Base-by-base conservation (phyloP, 257 asterid genomes). In the Nicotiana paniculata region DNA sequence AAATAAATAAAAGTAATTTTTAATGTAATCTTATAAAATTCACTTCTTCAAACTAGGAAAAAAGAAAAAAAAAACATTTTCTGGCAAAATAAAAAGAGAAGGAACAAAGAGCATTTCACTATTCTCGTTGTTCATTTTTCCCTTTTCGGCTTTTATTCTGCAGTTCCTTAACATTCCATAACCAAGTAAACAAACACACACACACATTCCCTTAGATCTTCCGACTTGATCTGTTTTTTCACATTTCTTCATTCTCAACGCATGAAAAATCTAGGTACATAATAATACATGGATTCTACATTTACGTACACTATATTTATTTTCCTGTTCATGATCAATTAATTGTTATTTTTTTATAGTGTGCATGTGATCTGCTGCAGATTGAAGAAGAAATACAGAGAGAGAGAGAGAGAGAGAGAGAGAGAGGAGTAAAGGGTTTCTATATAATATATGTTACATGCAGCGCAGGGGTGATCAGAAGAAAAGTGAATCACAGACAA, bases 371-470 rank as follows among this genome's bases (percentile, higher is more conserved):
- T 62, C 30, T 62, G 82, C 30, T 62, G 82, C 13, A 70, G 58
- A 70, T 70, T 51, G 78, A 51, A 48, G 70, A 58, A 58, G 69
- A 57, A 35, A 21, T 5, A 54, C 12, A 57, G 48, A 77, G 68
- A 28, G 2, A 9, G 53, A 33, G 7, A 21, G 24, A 9, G 53
- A 33, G 7, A 21, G 24, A 57, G 48, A 77, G 68, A 28, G 2
- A 9, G 53, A 33, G 7, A 21, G 24, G 24, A 21, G 35, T 33
- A 58, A 6, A 35, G 21, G 55, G 53, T 32, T 24, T 33, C 55
- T 39, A 32, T 70, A 57, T 77, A 43, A 63, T 66, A 59, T 69
- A 83, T 69, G 82, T 82, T 59, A 77, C 59, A 85, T 28, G 81
- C 80, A 57, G 82, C 39, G 54, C 8, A 63, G 48, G 80, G 82